These are phyloP conservation scores for Amniculicola lignicola DNA, from an alignment of 495 filamentous ascomycete genomes.

Conservation along the genomic window DNA sequence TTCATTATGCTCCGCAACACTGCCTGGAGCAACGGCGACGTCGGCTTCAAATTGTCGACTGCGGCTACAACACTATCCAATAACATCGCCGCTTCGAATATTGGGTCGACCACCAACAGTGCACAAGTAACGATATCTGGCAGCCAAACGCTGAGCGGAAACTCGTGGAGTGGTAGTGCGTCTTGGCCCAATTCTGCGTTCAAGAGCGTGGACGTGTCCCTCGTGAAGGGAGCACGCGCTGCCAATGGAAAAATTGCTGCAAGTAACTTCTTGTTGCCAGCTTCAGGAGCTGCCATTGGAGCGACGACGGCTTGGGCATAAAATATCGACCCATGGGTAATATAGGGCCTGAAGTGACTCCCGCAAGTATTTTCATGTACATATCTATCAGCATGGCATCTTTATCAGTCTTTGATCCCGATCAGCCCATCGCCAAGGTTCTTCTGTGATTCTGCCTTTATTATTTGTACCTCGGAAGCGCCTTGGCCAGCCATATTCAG, in stretches of 20 bases:
- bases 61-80: conserved; percentile 27
- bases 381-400: too few species aligned
- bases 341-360: too few species aligned
- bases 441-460: too few species aligned
- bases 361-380: too few species aligned
- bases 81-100: conserved; percentile 35
- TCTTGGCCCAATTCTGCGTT: conserved; percentile 35
- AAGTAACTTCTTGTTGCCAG: conserved; percentile 30
- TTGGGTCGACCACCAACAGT: conserved; percentile 9
- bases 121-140: conserved; percentile 9
- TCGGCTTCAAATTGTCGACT: conserved; percentile 33
- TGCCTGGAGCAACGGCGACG: conserved; percentile 36
- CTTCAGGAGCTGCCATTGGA: conserved; percentile 25
- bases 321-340: too few species aligned
- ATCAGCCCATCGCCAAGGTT: too few species aligned
- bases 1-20: conserved; percentile 34
- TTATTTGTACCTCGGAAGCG: too few species aligned
- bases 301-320: conserved; percentile 24
- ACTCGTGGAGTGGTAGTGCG: conserved; percentile 34
- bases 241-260: conserved; percentile 29
- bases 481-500: too few species aligned
- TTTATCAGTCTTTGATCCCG: too few species aligned
- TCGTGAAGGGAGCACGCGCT: conserved; percentile 28
- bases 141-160: conserved; percentile 27
- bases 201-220: conserved; percentile 24